Evolutionary conservation across 306 rosid species (phyloP).

Genomic region (Sophora flavescens): DNA sequence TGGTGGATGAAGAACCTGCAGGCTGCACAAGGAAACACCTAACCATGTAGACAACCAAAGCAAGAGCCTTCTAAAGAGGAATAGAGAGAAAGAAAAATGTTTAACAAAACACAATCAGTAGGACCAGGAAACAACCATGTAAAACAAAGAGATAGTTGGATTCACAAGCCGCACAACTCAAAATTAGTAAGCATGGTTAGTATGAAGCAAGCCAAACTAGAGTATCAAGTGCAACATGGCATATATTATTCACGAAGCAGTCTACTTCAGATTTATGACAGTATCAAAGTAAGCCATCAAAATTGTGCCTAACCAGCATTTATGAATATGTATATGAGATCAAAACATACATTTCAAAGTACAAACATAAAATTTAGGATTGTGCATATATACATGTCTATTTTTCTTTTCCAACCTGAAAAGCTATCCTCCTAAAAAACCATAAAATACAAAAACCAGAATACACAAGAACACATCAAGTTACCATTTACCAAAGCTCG

Average conservation of each 20-base stretch:
- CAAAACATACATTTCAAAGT: slow-evolving; percentile 8
- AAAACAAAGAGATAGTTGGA: slow-evolving; percentile 37
- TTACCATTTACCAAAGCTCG: not conserved
- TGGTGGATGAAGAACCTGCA: slow-evolving; percentile 66
- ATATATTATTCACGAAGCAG: not conserved
- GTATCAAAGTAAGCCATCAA: slow-evolving; percentile 19
- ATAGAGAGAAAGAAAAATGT: not conserved
- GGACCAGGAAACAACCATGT: slow-evolving; percentile 26
- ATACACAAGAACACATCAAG: not conserved
- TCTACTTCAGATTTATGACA: slow-evolving; percentile 15
- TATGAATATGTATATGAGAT: slow-evolving; percentile 9
- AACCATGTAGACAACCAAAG: slow-evolving; percentile 36
- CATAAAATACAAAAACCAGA: slow-evolving; percentile 22
- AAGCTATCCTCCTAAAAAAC: slow-evolving; percentile 14
- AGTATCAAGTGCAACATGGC: slow-evolving; percentile 30
- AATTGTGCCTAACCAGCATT: slow-evolving; percentile 1
- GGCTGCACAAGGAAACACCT: slow-evolving; percentile 60
- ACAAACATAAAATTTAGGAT: not conserved
- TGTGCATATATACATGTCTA: not conserved
- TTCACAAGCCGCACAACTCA: slow-evolving; percentile 1
- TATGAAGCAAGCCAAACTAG: not conserved
- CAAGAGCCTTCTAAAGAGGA: slow-evolving; percentile 11
- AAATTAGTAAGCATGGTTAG: not conserved
- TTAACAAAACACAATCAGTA: slow-evolving; percentile 18
- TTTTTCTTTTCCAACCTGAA: slow-evolving; percentile 35